Conservation (phyloP, 768 basidiomycete species). For the Rhizopogon vesiculosus region DNA sequence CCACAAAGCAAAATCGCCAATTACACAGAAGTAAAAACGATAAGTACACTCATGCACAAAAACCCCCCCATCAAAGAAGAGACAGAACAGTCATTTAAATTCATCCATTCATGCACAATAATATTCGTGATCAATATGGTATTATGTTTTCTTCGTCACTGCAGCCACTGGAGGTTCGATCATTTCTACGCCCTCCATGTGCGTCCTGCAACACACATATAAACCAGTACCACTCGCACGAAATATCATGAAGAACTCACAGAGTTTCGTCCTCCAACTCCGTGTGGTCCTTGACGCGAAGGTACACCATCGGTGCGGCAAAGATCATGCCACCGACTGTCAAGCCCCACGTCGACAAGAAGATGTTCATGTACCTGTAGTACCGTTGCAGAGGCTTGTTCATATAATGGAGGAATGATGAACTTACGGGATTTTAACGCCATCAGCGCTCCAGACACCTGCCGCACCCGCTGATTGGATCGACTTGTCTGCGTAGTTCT, state of each 20-base stretch:
- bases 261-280: conserved; percentile 46
- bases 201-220: background rate
- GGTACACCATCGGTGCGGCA: conserved; percentile 68
- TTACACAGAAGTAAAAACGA: background rate
- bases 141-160: background rate
- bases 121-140: background rate
- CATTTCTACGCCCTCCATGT: conserved; percentile 2
- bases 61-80: background rate
- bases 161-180: background rate
- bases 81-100: background rate
- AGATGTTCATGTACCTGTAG: conserved; percentile 42
- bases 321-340: conserved; percentile 41
- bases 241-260: conserved; percentile 29
- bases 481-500: conserved; percentile 50
- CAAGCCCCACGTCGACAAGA: no score
- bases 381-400: background rate
- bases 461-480: conserved; percentile 73
- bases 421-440: conserved; percentile 54
- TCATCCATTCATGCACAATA: background rate
- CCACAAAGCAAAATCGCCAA: background rate
- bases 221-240: background rate
- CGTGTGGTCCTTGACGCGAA: conserved; percentile 58
- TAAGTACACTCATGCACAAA: background rate
- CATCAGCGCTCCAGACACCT: conserved; percentile 71
- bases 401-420: background rate